These are phyloP conservation scores for Tarenaya hassleriana DNA, from an alignment of 345 rosid genomes.

Conservation along the genomic window DNA sequence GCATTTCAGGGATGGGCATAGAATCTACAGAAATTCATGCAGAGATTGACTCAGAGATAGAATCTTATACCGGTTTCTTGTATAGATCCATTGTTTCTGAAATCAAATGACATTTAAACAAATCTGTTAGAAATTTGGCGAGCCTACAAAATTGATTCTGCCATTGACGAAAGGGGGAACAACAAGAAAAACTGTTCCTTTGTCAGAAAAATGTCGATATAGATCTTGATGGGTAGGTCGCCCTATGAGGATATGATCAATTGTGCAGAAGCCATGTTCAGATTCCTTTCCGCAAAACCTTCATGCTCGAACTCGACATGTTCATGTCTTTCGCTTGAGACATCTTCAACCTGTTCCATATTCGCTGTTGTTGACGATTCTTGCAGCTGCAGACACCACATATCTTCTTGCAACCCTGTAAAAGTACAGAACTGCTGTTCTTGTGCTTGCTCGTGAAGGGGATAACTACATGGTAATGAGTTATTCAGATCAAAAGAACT, in stretches of 20 bases:
- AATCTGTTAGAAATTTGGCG: not conserved
- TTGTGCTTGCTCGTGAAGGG: conserved; percentile 30
- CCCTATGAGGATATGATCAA: conserved; percentile 54
- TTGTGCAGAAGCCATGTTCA: conserved; percentile 43
- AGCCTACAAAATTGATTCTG: conserved; percentile 6
- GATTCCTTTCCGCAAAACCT: conserved; percentile 39
- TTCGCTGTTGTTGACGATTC: conserved; percentile 31
- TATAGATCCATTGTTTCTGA: too few species aligned
- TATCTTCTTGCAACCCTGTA: conserved; percentile 30
- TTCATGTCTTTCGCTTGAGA: too few species aligned
- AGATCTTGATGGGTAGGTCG: not conserved
- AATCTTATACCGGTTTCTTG: too few species aligned
- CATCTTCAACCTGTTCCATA: too few species aligned
- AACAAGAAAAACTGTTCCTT: not conserved
- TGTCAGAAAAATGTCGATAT: not conserved
- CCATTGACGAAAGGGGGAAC: not conserved
- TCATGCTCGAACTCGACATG: conserved; percentile 33
- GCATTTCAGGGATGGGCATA: too few species aligned
- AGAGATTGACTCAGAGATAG: too few species aligned
- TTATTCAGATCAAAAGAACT: conserved; percentile 27
- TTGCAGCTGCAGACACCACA: conserved; percentile 37
- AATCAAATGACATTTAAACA: too few species aligned
- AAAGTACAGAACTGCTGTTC: conserved; percentile 27
- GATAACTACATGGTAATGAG: conserved; percentile 23
- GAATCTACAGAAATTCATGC: too few species aligned